These are phyloP conservation scores for Venturia carpophila DNA, from an alignment of 2,329 filamentous ascomycete species.

Conservation along the genomic window DNA sequence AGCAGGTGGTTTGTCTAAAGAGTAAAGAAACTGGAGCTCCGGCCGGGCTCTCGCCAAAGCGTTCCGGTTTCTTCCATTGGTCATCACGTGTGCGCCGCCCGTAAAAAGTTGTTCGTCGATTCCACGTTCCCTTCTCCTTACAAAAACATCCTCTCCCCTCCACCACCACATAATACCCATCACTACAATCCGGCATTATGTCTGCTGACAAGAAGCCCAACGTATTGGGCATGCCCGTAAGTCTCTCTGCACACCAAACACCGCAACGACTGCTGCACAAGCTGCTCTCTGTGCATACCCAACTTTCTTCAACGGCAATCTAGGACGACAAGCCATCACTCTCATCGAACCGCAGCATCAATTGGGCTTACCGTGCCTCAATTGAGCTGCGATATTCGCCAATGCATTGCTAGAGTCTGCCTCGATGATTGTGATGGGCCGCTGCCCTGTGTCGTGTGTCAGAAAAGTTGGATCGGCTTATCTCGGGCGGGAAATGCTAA, in stretches of 20 bases:
- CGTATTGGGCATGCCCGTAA: constrained; percentile 45
- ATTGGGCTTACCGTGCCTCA: constrained; percentile 5
- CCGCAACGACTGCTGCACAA: constrained; percentile 20
- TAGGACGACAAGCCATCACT: constrained; percentile 12
- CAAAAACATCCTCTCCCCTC: neutral
- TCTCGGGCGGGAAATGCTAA: constrained; percentile 21
- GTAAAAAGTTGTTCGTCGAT: neutral
- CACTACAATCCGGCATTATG: constrained; percentile 10
- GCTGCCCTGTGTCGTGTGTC: neutral
- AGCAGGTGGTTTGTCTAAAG: neutral
- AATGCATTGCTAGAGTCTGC: constrained; percentile 2
- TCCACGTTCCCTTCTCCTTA: neutral
- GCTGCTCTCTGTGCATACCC: constrained; percentile 19
- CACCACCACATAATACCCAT: constrained; percentile 6
- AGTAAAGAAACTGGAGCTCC: neutral
- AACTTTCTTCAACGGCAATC: constrained; percentile 5
- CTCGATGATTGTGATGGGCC: constrained; percentile 10
- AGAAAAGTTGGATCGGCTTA: constrained; percentile 6
- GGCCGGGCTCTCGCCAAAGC: neutral
- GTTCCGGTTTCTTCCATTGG: neutral
- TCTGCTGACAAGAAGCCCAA: constrained; percentile 7
- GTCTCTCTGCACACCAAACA: constrained; percentile 20
- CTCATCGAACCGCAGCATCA: constrained; percentile 8
- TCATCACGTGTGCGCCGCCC: too few species aligned
- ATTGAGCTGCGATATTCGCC: neutral